Evolutionary conservation across 768 basidiomycete genomes (phyloP).

Genomic region (Amanita polypyramis): DNA sequence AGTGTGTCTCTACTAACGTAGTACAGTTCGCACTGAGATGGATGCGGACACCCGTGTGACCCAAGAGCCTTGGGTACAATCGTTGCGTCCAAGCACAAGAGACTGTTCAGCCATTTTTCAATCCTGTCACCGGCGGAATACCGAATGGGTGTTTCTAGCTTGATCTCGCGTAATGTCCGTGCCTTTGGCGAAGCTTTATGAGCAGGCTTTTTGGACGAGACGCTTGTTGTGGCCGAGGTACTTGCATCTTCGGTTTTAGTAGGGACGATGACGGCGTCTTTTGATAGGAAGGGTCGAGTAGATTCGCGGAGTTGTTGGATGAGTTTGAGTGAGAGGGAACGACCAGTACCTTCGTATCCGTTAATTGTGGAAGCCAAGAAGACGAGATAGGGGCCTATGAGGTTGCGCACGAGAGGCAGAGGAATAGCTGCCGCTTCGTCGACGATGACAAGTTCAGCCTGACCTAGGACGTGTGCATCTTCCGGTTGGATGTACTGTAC

Average conservation of each 20-base stretch:
- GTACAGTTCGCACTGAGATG: conserved; percentile 88
- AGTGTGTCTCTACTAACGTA: conserved; percentile 93
- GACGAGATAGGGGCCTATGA: conserved; percentile 93
- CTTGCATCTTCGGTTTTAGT: conserved; percentile 22
- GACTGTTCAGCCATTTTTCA: conserved; percentile 86
- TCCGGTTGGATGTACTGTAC: conserved; percentile 95
- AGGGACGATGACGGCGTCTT: conserved; percentile 29
- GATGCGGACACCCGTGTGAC: conserved; percentile 82
- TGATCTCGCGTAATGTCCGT: conserved; percentile 83
- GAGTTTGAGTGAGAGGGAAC: conserved; percentile 94
- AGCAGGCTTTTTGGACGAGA: conserved; percentile 40
- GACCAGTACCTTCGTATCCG: conserved; percentile 99
- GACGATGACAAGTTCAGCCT: conserved; percentile 95
- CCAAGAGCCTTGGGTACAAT: conserved; percentile 29
- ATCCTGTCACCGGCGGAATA: conserved; percentile 81
- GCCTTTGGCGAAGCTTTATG: conserved; percentile 52
- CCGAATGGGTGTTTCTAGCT: conserved; percentile 90
- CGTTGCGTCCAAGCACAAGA: conserved; percentile 88
- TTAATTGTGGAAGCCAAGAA: conserved; percentile 99
- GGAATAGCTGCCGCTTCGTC: conserved; percentile 99
- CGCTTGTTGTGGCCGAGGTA: conserved; percentile 20
- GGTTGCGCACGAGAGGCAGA: conserved; percentile 86
- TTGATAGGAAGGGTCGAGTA: conserved; percentile 68
- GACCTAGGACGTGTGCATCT: conserved; percentile 95
- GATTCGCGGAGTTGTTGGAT: conserved; percentile 94